Evolutionary conservation across 768 basidiomycete species (phyloP).

Genomic region (Calocybe indica): DNA sequence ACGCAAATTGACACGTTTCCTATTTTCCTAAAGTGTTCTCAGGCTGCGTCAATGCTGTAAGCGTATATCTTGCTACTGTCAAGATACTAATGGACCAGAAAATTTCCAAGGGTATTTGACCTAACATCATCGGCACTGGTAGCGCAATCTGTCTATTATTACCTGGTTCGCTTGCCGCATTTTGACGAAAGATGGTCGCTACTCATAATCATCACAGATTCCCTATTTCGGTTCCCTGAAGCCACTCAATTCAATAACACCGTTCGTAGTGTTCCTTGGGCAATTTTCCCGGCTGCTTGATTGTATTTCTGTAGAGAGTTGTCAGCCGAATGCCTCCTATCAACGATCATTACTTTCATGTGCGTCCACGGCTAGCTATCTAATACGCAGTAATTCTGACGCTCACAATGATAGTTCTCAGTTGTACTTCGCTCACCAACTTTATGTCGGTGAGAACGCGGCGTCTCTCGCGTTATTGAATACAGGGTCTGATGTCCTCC

Average conservation of each 20-base stretch:
- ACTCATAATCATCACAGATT: constrained; percentile 20
- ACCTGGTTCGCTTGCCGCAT: constrained; percentile 23
- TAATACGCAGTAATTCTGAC: neutral
- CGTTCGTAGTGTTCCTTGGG: constrained; percentile 17
- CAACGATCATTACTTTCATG: constrained; percentile 38
- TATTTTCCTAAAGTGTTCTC: neutral
- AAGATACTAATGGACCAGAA: neutral
- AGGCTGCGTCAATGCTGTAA: constrained; percentile 24
- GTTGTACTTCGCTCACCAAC: constrained; percentile 36
- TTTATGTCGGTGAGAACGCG: constrained; percentile 12
- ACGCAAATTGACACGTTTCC: neutral
- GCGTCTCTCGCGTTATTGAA: no score
- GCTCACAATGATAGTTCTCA: constrained; percentile 28
- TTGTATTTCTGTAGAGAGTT: constrained; percentile 21
- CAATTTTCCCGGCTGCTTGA: neutral
- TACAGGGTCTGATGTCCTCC: no score
- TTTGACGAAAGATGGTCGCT: neutral
- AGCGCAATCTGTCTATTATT: constrained; percentile 39
- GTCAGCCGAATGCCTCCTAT: constrained; percentile 35
- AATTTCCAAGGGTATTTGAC: constrained; percentile 22
- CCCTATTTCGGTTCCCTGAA: constrained; percentile 35
- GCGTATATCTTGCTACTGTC: neutral
- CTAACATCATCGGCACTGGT: constrained; percentile 31
- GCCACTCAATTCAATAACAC: constrained; percentile 31
- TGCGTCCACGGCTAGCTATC: constrained; percentile 11